Evolutionary conservation across 257 asterid genomes (phyloP), one percentile per base, ranked within the genome.

Genomic region (Fraxinus quadrangulata): DNA sequence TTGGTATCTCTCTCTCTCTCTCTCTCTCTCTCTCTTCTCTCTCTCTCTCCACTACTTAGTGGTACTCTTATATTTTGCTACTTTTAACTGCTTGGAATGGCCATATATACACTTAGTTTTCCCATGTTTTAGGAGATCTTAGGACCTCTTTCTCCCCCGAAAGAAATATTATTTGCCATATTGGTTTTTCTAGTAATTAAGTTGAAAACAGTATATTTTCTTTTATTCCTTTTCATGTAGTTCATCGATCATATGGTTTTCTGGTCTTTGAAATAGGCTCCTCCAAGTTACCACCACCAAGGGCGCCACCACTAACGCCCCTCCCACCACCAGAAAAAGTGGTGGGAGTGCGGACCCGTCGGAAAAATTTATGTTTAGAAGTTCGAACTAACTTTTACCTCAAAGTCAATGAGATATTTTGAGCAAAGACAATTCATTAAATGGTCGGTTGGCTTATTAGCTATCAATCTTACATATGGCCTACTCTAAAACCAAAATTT

Each of bases 1-100:
- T 94, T 69, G 98, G 98, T 94, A 63, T 78, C 4, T 49, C 71
- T 67, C 56, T 24, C 21, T 30, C 7, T 68, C 61, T 45, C 34
- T 67, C 17, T 51, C 54, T 8, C 0, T 26, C 30, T 26, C 30
- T 26, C 30, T n/a, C n/a, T n/a, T 68, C 61, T 45, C 36, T 67
- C 33, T 31, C 12, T 36, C 0, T 45, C 24, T 21, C 21, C 34
- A 31, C 4, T 2, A 21, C 5, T 34, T 54, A 1, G 24, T 39
- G 28, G 19, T 3, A 13, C 75, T 66, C 40, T 34, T 65, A 24
- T 42, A 34, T 78, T 16, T 16, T 67, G 1, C 26, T 5, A 14
- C 21, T 39, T 31, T 23, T 61, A 21, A 37, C 12, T 19, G n/a
- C 26, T 14, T 67, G 65, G 9, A 17, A 17, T 6, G 6, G 65